These are phyloP conservation scores for Juglanconis juglandina DNA, from an alignment of 2,329 filamentous ascomycete genomes.

Conservation along the genomic window DNA sequence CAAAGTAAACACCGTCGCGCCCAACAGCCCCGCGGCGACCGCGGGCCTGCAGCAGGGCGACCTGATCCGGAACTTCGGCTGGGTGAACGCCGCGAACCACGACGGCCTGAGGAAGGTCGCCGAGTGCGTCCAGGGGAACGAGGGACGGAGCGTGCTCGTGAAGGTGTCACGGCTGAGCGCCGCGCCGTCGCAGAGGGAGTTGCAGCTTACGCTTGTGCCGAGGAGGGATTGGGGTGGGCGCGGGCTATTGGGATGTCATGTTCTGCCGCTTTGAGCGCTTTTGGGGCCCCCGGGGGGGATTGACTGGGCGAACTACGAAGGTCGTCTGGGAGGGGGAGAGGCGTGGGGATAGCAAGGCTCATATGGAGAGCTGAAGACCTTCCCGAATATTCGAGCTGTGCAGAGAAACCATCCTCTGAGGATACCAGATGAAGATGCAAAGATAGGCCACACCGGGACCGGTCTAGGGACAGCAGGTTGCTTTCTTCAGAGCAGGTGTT, in stretches of 20 bases:
- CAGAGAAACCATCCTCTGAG: not conserved
- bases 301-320: no score
- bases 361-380: no score
- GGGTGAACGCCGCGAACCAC: slow-evolving; percentile 79
- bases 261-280: slow-evolving; percentile 67
- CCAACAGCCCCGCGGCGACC: slow-evolving; percentile 73
- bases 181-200: slow-evolving; percentile 43
- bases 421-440: not conserved
- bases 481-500: not conserved
- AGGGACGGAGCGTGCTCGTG: slow-evolving; percentile 68
- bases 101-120: slow-evolving; percentile 81
- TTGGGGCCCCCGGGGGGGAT: not conserved
- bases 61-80: slow-evolving; percentile 78
- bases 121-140: slow-evolving; percentile 85
- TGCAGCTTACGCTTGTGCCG: slow-evolving; percentile 70
- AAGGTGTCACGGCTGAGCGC: slow-evolving; percentile 52
- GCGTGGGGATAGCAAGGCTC: no score
- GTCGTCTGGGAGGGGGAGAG: no score
- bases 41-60: slow-evolving; percentile 82
- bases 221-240: slow-evolving; percentile 80
- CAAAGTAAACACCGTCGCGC: slow-evolving; percentile 79
- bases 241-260: slow-evolving; percentile 82
- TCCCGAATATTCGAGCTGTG: no score
- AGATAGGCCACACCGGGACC: not conserved
- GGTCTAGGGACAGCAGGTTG: not conserved